phyloP scores from a whole-genome alignment of 2,329 filamentous ascomycete genomes.

The Ciborinia camelliae region DNA sequence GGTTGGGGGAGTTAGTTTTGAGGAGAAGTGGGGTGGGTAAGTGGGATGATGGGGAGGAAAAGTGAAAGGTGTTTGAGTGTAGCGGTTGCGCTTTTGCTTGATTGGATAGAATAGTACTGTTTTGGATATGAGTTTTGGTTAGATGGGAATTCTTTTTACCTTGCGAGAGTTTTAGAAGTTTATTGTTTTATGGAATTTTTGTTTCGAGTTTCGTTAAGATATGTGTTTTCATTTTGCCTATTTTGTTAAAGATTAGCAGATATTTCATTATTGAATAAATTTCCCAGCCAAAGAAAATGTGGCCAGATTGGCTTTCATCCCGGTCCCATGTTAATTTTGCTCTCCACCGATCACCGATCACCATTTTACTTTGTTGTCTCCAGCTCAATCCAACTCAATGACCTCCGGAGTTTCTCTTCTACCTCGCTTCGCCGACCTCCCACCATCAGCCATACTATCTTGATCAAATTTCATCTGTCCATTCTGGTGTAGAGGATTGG shows the following conservation, averaged over 20 bases:
- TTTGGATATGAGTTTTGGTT: too few species aligned
- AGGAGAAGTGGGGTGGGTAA: too few species aligned
- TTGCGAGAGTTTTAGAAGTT: fast-evolving
- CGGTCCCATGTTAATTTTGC: background rate
- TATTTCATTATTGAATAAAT: background rate
- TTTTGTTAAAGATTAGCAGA: too few species aligned
- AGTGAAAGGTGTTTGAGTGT: too few species aligned
- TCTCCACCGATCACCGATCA: too few species aligned
- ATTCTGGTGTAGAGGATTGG: background rate
- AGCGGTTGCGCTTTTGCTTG: too few species aligned
- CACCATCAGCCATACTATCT: background rate
- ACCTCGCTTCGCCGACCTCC: background rate
- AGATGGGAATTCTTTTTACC: background rate
- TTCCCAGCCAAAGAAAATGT: background rate
- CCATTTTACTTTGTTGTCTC: background rate
- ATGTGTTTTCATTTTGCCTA: background rate
- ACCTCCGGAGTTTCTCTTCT: background rate
- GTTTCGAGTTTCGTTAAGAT: background rate
- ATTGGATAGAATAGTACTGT: fast-evolving
- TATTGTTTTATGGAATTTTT: too few species aligned
- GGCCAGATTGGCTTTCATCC: background rate
- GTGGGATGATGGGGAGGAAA: too few species aligned
- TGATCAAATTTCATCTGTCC: background rate
- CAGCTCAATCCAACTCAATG: background rate
- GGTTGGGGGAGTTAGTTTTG: too few species aligned